Evolutionary conservation across 2,329 filamentous ascomycete species (phyloP), one percentile per base, ranked within the genome.

Genomic region (Rhytidhysteron rufulum): DNA sequence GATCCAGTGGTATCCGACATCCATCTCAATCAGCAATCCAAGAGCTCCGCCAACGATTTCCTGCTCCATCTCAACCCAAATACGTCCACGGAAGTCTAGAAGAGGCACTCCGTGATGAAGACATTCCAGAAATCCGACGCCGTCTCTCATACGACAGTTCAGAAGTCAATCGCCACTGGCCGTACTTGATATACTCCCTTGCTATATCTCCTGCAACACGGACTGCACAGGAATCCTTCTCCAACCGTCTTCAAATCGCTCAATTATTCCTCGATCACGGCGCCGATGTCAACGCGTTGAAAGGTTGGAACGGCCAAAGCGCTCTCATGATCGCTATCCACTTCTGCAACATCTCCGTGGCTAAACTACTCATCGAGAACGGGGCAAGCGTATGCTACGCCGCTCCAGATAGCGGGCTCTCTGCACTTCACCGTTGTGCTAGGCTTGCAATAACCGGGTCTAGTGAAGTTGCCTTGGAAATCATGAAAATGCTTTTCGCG

Each of bases 281-380:
- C 22, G 49, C 49, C 15, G 49, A 52, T 19, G 45, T 50, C 9
- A 48, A 52, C 29, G 43, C 43, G 4, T 29, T 47, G 8, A 47
- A 52, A 27, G 47, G 45, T 9, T 52, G 49, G 49, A 52, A 52
- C 34, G 49, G 48, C 19, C 47, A 52, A 34, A 47, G 43, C 15
- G 44, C 49, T 2, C 42, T 52, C 16, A 42, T 48, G 39, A 50
- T 52, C 8, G 47, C 49, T n/a, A 52, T 50, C 29, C 47, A 48
- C 27, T 52, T 50, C 35, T 43, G 47, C 30, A 52, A 52, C 37
- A 39, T 47, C 5, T 42, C 43, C 31, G 47, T 52, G 8, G 49
- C 47, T 5, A 47, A 46, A 20, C 32, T 52, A 7, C 45, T 52
- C n/a, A 48, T 52, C 21, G 40, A 34, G 3, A 50, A 50, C 17